Percentiles rank a stretch among this genome's conserved stretches.
These are phyloP conservation scores for Ceratocystis lukuohia DNA, from an alignment of 2,329 filamentous ascomycete genomes.

Conservation along the genomic window DNA sequence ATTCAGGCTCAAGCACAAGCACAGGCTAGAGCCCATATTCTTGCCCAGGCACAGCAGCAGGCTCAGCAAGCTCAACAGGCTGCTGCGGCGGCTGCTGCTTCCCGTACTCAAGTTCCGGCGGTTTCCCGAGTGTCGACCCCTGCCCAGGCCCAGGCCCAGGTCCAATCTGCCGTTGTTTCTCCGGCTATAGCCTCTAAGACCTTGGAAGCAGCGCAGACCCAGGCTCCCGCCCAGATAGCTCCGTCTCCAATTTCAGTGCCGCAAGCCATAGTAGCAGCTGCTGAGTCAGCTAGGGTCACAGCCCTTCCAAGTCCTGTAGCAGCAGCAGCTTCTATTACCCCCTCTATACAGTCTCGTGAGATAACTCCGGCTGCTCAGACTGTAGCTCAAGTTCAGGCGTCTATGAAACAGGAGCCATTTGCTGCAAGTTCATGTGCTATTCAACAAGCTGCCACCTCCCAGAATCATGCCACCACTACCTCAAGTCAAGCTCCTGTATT, in stretches of 20 bases:
- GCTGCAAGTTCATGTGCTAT: background rate
- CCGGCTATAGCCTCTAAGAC: background rate
- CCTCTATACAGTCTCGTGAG: background rate
- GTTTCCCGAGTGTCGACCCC: background rate
- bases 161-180: background rate
- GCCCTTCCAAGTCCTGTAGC: background rate
- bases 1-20: constrained; percentile 20
- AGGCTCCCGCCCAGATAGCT: background rate
- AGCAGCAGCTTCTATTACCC: background rate
- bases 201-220: background rate
- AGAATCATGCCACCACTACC: background rate
- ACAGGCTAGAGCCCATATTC: constrained; percentile 16
- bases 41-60: constrained; percentile 12
- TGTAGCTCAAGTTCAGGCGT: background rate
- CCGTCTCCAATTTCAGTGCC: background rate
- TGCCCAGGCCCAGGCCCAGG: background rate
- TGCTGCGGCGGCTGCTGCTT: constrained; percentile 19
- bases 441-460: background rate
- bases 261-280: background rate
- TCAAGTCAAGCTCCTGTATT: background rate
- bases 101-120: constrained; percentile 5
- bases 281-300: background rate
- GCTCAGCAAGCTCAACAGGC: constrained; percentile 22
- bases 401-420: background rate
- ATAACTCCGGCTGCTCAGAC: background rate